A percentile compares a stretch with the other conserved stretches of the same genome.
phyloP scores from a whole-genome alignment of 2,329 filamentous ascomycete genomes.

The Aspergillus clavatus region DNA sequence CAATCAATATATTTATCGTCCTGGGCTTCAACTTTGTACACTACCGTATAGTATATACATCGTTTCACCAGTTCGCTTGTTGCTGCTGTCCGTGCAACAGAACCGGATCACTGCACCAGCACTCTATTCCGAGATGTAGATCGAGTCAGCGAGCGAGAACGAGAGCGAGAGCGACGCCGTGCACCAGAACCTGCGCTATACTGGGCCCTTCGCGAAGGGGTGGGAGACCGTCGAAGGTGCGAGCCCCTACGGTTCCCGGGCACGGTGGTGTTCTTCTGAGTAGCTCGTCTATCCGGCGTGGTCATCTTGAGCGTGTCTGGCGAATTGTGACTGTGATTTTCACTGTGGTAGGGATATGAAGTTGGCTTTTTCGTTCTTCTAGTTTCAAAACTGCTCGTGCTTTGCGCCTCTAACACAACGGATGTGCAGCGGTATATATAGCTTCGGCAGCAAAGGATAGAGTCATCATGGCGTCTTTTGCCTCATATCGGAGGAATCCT shows the following conservation, averaged over 20 bases:
- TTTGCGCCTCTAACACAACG: neutral
- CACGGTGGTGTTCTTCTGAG: constrained; percentile 2
- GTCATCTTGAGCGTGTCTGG: too few species aligned
- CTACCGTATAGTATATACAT: neutral
- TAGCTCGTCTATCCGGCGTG: constrained; percentile 2
- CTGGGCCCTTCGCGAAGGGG: constrained; percentile 10
- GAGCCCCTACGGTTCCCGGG: constrained; percentile 5
- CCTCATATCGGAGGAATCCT: neutral
- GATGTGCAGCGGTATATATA: neutral
- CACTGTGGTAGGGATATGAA: too few species aligned
- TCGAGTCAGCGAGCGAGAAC: constrained; percentile 6
- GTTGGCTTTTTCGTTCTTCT: too few species aligned
- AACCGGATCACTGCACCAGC: neutral
- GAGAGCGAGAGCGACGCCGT: constrained; percentile 12
- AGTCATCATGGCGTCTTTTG: neutral
- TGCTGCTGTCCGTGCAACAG: neutral
- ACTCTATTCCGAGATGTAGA: neutral
- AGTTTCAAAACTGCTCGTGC: neutral
- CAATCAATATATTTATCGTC: too few species aligned
- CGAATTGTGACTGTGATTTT: too few species aligned
- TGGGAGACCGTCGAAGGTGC: constrained; percentile 13
- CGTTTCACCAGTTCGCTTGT: neutral
- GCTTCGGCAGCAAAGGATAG: neutral
- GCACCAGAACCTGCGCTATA: constrained; percentile 16
- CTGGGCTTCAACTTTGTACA: neutral